These are phyloP conservation scores for Dendrobium officinale DNA, from an alignment of 106 monocot species.

Conservation along the genomic window DNA sequence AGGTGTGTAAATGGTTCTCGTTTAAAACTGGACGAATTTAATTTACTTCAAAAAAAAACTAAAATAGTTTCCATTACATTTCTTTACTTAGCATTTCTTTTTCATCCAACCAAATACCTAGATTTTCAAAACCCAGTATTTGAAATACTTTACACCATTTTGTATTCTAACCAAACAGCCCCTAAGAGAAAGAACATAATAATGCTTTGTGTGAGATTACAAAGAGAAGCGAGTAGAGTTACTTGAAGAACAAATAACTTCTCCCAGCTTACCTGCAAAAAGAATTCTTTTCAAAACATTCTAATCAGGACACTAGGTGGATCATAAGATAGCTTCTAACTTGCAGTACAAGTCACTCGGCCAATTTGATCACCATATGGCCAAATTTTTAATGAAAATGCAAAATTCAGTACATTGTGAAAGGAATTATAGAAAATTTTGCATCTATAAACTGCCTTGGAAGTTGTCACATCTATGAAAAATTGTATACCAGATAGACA, in stretches of 20 bases:
- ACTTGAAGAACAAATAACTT: not conserved
- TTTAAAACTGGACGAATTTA: no score
- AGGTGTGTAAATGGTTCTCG: no score
- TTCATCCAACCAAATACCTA: no score
- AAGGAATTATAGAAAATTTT: not conserved
- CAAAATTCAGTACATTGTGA: not conserved
- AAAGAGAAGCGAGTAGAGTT: not conserved
- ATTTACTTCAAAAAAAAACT: no score
- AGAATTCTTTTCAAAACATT: not conserved
- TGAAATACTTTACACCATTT: no score
- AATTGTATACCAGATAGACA: conserved; percentile 74
- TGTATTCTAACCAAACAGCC: no score
- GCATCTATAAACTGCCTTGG: not conserved
- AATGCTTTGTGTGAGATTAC: not conserved
- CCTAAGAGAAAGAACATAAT: not conserved
- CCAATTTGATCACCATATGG: not conserved
- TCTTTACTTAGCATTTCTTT: no score
- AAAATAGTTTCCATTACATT: no score
- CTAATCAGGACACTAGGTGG: not conserved
- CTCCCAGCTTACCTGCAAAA: not conserved
- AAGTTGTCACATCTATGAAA: not conserved
- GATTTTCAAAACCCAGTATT: no score
- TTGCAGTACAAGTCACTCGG: not conserved
- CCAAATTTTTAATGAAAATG: not conserved
- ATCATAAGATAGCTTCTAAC: not conserved